Evolutionary conservation across 176 grass and related monocot species (phyloP), one percentile per base, ranked within the genome.

Genomic region (Puya raimondii): DNA sequence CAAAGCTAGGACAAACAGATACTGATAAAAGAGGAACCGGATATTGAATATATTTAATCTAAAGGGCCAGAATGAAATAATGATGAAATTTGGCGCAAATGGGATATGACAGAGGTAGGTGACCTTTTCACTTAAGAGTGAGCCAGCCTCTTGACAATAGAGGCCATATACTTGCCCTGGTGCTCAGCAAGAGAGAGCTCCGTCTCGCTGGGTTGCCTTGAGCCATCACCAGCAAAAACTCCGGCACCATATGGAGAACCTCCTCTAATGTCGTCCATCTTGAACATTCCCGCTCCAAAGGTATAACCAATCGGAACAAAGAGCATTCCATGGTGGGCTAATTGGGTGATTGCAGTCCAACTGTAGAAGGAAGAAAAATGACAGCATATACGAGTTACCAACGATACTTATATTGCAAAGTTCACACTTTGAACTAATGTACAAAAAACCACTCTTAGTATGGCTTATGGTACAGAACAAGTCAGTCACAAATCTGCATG

Each of bases 121-220:
- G 57, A 72, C 64, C n/a, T 61, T 18, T 61, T 61, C 56, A 10
- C 56, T 84, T 52, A 80, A 49, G 25, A 75, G 64, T 72, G 80
- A 6, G 53, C 71, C 3, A 87, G 85, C 69, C 82, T 87, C 50
- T 92, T 88, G 66, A 92, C 71, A 13, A 92, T 88, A 57, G 86
- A 81, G 49, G 86, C 80, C 90, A 92, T 92, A 83, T 92, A 86
- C 67, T 92, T 88, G 77, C 90, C 90, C 74, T 92, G 90, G 84
- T 92, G 90, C 85, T 92, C 86, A 0, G 86, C 90, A 4, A 92
- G 80, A 21, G 82, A 84, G 2, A 92, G 85, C 68, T 92, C 90
- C 1, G 26, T 81, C 56, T 92, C 90, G 11, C 73, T 88, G 47
- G 90, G 77, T 68, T 89, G 86, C 78, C 86, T 84, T 50, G 80